phyloP scores from a whole-genome alignment of 495 filamentous ascomycete species.

The Neurospora pannonica region DNA sequence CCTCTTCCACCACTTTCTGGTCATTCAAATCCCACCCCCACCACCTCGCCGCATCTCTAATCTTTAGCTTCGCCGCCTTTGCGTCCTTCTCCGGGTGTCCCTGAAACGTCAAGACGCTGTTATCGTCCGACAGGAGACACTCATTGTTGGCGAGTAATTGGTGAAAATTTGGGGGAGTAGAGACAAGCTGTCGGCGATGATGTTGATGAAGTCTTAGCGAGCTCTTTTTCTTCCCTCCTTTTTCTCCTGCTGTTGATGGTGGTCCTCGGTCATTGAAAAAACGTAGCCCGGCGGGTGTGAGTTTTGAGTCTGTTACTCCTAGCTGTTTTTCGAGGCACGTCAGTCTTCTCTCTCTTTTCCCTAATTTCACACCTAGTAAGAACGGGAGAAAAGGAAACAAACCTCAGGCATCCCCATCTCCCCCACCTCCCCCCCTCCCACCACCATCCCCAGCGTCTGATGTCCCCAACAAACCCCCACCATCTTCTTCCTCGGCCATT shows the following conservation, averaged over 20 bases:
- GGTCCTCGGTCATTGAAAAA: conserved; percentile 18
- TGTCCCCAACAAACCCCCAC: conserved; percentile 41
- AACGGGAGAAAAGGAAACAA: conserved; percentile 4
- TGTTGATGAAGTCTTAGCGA: conserved; percentile 31
- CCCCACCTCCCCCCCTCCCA: conserved; percentile 29
- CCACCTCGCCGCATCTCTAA: conserved; percentile 30
- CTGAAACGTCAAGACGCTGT: conserved; percentile 38
- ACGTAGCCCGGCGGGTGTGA: conserved; percentile 24
- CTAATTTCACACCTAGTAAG: too few species aligned
- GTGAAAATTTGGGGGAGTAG: conserved; percentile 22
- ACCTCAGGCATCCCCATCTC: conserved; percentile 33
- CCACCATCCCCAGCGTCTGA: conserved; percentile 33
- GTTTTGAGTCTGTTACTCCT: conserved; percentile 27
- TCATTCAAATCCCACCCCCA: conserved; percentile 27
- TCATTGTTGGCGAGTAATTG: conserved; percentile 30
- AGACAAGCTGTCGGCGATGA: conserved; percentile 31
- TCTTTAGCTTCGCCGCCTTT: conserved; percentile 27
- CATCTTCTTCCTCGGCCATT: conserved; percentile 33
- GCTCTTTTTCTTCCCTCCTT: neutral
- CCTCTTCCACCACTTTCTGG: conserved; percentile 5
- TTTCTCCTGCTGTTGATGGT: neutral
- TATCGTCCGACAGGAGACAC: conserved; percentile 29
- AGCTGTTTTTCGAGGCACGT: conserved; percentile 13
- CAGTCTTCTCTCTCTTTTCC: too few species aligned
- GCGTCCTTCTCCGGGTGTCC: conserved; percentile 42